phyloP scores from a whole-genome alignment of 1,284 basidiomycete species.

The Serendipita sp. region DNA sequence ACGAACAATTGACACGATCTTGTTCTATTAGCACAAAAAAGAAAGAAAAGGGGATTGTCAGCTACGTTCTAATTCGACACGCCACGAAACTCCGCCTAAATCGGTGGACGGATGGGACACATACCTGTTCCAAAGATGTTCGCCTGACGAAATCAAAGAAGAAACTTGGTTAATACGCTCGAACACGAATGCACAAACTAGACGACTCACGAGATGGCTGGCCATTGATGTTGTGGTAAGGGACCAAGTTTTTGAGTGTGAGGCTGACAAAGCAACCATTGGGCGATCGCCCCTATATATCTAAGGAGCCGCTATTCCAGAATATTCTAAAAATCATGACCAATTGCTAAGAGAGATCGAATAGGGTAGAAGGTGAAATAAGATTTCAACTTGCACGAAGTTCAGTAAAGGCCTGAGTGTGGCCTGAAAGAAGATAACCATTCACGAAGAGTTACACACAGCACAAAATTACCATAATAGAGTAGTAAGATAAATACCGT shows the following conservation, averaged over 20 bases:
- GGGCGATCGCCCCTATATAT: too few relatives aligned
- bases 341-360: too few relatives aligned
- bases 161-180: not conserved
- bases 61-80: not conserved
- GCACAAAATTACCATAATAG: too few relatives aligned
- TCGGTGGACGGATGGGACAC: not conserved
- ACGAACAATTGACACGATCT: constrained; percentile 88
- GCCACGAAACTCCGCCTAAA: not conserved
- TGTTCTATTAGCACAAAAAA: constrained; percentile 39
- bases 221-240: constrained; percentile 1
- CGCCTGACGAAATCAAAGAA: not conserved
- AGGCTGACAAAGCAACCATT: not conserved
- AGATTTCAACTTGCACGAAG: too few relatives aligned
- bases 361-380: too few relatives aligned
- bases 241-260: not conserved
- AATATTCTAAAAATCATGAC: too few relatives aligned
- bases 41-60: not conserved
- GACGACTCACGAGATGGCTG: constrained; percentile 2
- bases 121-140: constrained; percentile 3
- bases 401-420: too few relatives aligned
- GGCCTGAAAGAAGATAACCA: too few relatives aligned
- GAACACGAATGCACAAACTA: not conserved
- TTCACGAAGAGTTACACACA: too few relatives aligned
- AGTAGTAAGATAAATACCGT: too few relatives aligned
- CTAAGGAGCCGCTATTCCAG: too few relatives aligned